Evolutionary conservation across 1,284 basidiomycete species (phyloP), one percentile per base, ranked within the genome.

Genomic region (Caloboletus inedulis): DNA sequence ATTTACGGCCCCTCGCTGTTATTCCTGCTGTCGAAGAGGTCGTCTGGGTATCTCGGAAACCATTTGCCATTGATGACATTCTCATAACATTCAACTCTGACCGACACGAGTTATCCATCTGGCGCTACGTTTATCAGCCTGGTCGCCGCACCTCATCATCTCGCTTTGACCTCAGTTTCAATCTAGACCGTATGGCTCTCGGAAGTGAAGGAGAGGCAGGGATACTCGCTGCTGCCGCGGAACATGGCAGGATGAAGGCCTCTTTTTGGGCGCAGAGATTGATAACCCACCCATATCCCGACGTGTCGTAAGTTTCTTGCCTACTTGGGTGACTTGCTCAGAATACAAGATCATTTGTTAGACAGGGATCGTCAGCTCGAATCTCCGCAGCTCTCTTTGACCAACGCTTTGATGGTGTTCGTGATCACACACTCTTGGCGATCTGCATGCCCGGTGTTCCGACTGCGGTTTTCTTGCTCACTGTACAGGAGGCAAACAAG

Each of bases 181-280:
- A 80, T 5, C 74, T 86, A 74, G 83, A 87, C 61, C 74, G 81
- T 39, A 83, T 84, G 81, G 80, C 75, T 12, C 71, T 84, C 3
- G 75, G 77, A 37, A 73, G 74, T 6, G 61, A 70, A 53, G 60
- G 70, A 41, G 78, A 78, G 16, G 59, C 70, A 21, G 78, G 79
- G 33, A 58, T 64, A 7, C 58, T 66, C 10, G 59, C 76, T 9
- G 59, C 72, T 8, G 70, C 77, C 1, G 70, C 76, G 34, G 79
- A 83, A 55, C 77, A 84, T 59, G 78, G 77, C 2, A 77, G 82
- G 50, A 82, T 89, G 80, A 82, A 82, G 46, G 79, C 84, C 1
- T 75, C 82, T 0, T 83, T 82, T 60, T 90, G 84, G 82, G 78
- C 85, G 63, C 81, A 83, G 64, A 77, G 72, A 46, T 58, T 90